Percentiles rank a stretch among this genome's conserved stretches.
These are phyloP conservation scores for Botryotinia globosa DNA, from an alignment of 2,329 filamentous ascomycete species.

Conservation along the genomic window DNA sequence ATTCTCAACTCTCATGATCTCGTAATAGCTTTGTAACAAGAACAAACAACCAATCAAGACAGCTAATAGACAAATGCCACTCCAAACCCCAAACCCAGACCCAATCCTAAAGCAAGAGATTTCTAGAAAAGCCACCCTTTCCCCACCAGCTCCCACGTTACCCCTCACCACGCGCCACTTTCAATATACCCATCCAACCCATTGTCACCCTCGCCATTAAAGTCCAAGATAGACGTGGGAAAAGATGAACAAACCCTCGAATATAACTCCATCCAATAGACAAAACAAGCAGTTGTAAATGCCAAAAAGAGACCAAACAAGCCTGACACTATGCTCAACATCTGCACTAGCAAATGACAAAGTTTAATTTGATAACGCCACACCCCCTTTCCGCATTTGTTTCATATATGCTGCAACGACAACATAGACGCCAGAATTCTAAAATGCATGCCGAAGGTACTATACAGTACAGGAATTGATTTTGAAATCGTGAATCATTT, in stretches of 20 bases:
- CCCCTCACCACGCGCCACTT: conserved; percentile 6
- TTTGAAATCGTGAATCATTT: conserved; percentile 24
- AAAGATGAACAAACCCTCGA: conserved; percentile 9
- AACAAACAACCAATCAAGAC: conserved; percentile 9
- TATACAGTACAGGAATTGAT: conserved; percentile 34
- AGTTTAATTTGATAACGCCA: conserved; percentile 16
- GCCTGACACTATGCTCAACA: conserved; percentile 18
- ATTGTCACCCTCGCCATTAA: conserved; percentile 9
- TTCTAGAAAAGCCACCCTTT: conserved; percentile 7
- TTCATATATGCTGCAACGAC: conserved; percentile 18
- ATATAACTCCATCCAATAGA: conserved; percentile 10
- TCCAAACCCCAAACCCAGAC: conserved; percentile 5
- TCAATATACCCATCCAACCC: conserved; percentile 15
- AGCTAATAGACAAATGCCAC: conserved; percentile 1
- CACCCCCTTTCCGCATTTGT: conserved; percentile 16
- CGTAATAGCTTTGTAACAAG: conserved; percentile 10
- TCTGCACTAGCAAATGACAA: conserved; percentile 20
- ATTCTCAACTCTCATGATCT: conserved; percentile 14
- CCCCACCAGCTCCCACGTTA: conserved; percentile 3
- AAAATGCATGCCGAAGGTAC: conserved; percentile 25
- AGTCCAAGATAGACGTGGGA: conserved; percentile 6
- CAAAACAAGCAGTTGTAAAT: conserved; percentile 15
- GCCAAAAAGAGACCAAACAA: conserved; percentile 14
- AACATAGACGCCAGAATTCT: conserved; percentile 17
- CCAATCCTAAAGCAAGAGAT: background rate